Evolutionary conservation across 768 basidiomycete genomes (phyloP), one percentile per base, ranked within the genome.

Genomic region (Aureoboletus auriporus): DNA sequence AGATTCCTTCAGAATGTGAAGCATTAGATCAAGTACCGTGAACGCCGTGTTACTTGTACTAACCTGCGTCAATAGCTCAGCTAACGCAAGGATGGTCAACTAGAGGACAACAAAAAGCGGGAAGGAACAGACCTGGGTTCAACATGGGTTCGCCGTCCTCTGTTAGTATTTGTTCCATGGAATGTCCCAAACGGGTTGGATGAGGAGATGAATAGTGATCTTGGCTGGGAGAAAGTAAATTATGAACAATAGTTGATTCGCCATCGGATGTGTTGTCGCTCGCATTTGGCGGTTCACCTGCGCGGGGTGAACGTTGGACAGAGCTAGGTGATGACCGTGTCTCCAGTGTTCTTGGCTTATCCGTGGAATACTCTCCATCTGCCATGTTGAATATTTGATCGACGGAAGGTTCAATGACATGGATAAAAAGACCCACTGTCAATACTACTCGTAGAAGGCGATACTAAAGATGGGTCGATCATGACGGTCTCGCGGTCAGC

Each of bases 71-170:
- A 83, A 69, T 46, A 84, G 68, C 53, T 84, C 82, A 47, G 80
- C 82, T 58, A 37, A 20, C 13, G 20, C 46, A 39, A 45, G 6
- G 3, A 35, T 6, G 8, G 46, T 54, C 59, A 59, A 39, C 20
- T 17, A 11, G 4, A 31, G 35, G 39, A 28, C 8, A 27, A 36
- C 41, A 37, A 38, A 39, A n/a, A n/a, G n/a, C 42, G 37, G 17
- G 10, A 17, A 6, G 6, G n/a, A 14, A 68, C 77, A 26, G 37
- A 84, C 83, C 81, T 67, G 83, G 80, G 63, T 82, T 81, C 54
- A 85, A 65, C 79, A 84, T 84, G 6, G 80, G 76, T 57, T 79
- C 79, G 8, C 78, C 81, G 58, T 84, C 82, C 58, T 82, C 81
- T 2, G 79, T 82, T 13, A 82, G 67, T 54, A 82, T 76, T 52